Evolutionary conservation across 129 eudicot species (phyloP).

Genomic region (Artemisia annua): DNA sequence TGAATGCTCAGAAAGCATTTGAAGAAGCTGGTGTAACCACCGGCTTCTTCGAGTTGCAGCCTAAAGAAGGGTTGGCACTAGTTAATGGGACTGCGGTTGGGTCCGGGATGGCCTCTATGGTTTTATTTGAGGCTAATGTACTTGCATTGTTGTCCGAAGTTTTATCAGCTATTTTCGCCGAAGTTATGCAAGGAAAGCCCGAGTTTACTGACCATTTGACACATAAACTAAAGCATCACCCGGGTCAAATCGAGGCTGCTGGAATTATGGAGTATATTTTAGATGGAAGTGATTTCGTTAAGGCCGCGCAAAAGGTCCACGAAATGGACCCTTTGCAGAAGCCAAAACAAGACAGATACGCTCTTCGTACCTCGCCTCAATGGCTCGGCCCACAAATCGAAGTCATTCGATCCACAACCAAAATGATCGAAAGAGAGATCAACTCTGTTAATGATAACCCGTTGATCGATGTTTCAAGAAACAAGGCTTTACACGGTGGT

Average conservation of each 20-base stretch:
- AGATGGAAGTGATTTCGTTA: conserved; percentile 63
- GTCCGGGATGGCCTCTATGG: conserved; percentile 70
- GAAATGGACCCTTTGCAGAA: conserved; percentile 68
- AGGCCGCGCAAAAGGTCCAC: conserved; percentile 52
- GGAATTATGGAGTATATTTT: conserved; percentile 81
- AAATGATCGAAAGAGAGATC: conserved; percentile 72
- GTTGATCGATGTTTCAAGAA: conserved; percentile 67
- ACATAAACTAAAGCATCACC: conserved; percentile 77
- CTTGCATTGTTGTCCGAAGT: conserved; percentile 62
- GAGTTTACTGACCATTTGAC: conserved; percentile 81
- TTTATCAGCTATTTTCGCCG: conserved; percentile 60
- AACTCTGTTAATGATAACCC: conserved; percentile 88
- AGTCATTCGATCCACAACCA: conserved; percentile 68
- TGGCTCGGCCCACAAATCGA: conserved; percentile 89
- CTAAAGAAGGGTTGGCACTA: conserved; percentile 76
- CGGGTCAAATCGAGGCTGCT: conserved; percentile 87
- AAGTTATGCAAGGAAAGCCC: conserved; percentile 80
- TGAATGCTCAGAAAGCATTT: conserved; percentile 53
- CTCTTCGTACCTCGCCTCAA: conserved; percentile 79
- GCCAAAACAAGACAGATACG: conserved; percentile 72
- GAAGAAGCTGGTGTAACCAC: conserved; percentile 44
- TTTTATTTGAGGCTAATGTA: conserved; percentile 64
- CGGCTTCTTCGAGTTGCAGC: conserved; percentile 73
- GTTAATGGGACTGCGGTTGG: conserved; percentile 88
- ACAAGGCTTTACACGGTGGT: conserved; percentile 81